Evolutionary conservation across 2,329 filamentous ascomycete genomes (phyloP).

Genomic region (Lachnellula cervina): DNA sequence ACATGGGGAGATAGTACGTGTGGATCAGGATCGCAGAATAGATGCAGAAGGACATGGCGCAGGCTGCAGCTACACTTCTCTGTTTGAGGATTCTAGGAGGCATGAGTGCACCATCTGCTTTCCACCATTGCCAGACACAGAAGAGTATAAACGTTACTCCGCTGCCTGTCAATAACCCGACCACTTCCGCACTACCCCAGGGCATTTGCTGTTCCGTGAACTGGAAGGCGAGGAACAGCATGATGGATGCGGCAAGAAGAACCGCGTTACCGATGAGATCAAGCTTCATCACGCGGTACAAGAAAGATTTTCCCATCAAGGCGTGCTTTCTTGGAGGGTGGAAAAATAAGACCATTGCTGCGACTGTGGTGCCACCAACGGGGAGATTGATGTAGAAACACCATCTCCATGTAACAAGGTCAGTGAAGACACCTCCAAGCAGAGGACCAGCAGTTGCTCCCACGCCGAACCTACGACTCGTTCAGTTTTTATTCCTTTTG

Average conservation of each 20-base stretch:
- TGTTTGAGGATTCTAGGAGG: slow-evolving; percentile 36
- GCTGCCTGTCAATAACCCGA: slow-evolving; percentile 30
- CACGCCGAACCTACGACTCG: slow-evolving; percentile 16
- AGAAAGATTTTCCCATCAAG: slow-evolving; percentile 30
- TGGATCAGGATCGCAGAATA: slow-evolving; percentile 32
- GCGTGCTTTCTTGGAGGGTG: slow-evolving; percentile 35
- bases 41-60: slow-evolving; percentile 22
- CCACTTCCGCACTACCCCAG: slow-evolving; percentile 25
- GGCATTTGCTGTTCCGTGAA: slow-evolving; percentile 37
- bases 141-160: slow-evolving; percentile 26
- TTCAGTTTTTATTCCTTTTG: slow-evolving; percentile 9
- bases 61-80: slow-evolving; percentile 31
- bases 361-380: slow-evolving; percentile 23
- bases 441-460: slow-evolving; percentile 29
- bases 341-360: slow-evolving; percentile 35
- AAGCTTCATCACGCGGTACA: slow-evolving; percentile 33
- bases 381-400: slow-evolving; percentile 37
- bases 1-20: slow-evolving; percentile 28
- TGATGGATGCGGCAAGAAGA: slow-evolving; percentile 36
- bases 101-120: slow-evolving; percentile 45
- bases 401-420: slow-evolving; percentile 36
- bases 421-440: slow-evolving; percentile 33
- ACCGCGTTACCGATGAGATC: slow-evolving; percentile 41
- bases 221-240: slow-evolving; percentile 42
- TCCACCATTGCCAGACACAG: slow-evolving; percentile 32